These are phyloP conservation scores for Blastobotrys arbuscula DNA, from an alignment of 1,139 yeast genomes.

Conservation along the genomic window DNA sequence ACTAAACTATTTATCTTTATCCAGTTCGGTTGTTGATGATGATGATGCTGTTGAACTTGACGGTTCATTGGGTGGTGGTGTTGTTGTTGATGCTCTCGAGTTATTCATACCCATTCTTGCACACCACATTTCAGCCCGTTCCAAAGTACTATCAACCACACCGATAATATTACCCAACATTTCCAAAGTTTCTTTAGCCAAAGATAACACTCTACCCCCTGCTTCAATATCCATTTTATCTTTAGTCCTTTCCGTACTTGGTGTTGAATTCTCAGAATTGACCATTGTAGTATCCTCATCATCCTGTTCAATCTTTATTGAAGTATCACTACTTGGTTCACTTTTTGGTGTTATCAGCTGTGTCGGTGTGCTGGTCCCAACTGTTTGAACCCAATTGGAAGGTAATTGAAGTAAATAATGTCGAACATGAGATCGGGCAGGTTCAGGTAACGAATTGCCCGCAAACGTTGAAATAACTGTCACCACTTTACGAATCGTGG, in stretches of 20 bases:
- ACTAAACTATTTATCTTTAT: not conserved
- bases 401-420: slow-evolving; percentile 75
- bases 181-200: slow-evolving; percentile 85
- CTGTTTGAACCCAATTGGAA: slow-evolving; percentile 47
- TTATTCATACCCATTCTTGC: slow-evolving; percentile 24
- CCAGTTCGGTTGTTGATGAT: not conserved
- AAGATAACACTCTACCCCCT: slow-evolving; percentile 63
- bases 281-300: not conserved
- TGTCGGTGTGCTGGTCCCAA: slow-evolving; percentile 21
- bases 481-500: slow-evolving; percentile 85
- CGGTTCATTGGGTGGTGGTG: not conserved
- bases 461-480: slow-evolving; percentile 80
- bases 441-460: slow-evolving; percentile 67
- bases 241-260: slow-evolving; percentile 1
- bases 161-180: slow-evolving; percentile 79
- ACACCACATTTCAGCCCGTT: slow-evolving; percentile 78
- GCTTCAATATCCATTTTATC: slow-evolving; percentile 37
- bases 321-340: not conserved
- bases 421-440: slow-evolving; percentile 79
- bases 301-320: not conserved
- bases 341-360: slow-evolving; percentile 7
- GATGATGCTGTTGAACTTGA: not conserved
- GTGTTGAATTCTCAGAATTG: not conserved
- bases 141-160: slow-evolving; percentile 79
- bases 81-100: not conserved